Percentiles rank a stretch among this genome's conserved stretches.
These are phyloP conservation scores for Cordyceps militaris DNA, from an alignment of 2,329 filamentous ascomycete genomes.

Conservation along the genomic window DNA sequence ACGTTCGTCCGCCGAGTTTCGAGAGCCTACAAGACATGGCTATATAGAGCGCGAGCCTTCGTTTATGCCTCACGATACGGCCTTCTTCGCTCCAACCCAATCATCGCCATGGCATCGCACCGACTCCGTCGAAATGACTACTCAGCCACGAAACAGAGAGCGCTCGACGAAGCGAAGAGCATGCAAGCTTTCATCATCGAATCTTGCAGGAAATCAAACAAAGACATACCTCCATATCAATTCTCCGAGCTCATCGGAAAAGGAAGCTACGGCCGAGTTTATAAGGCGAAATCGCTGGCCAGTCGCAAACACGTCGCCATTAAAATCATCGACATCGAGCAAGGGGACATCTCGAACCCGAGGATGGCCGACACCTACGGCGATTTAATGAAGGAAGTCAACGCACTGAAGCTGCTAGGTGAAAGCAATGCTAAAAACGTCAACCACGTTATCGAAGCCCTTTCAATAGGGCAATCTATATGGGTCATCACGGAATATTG, in stretches of 20 bases:
- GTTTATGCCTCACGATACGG: too few relatives aligned
- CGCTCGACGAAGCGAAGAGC: slow-evolving; percentile 61
- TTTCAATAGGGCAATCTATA: slow-evolving; percentile 70
- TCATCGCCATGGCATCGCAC: slow-evolving; percentile 33
- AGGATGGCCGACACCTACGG: slow-evolving; percentile 60
- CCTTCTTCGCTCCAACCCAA: too few relatives aligned
- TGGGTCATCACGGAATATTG: slow-evolving; percentile 89
- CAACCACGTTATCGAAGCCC: slow-evolving; percentile 72
- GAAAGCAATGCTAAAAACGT: slow-evolving; percentile 71
- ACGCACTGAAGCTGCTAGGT: slow-evolving; percentile 63
- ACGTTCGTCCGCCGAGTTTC: too few relatives aligned
- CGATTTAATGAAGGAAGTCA: slow-evolving; percentile 63
- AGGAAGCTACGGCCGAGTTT: slow-evolving; percentile 66
- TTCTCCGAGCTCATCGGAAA: slow-evolving; percentile 69
- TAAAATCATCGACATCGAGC: slow-evolving; percentile 81
- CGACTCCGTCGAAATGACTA: slow-evolving; percentile 35
- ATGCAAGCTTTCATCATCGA: slow-evolving; percentile 61
- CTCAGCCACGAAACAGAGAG: slow-evolving; percentile 48
- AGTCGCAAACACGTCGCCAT: slow-evolving; percentile 57
- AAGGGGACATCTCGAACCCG: slow-evolving; percentile 60
- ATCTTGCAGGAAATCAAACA: slow-evolving; percentile 51
- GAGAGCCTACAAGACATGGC: too few relatives aligned
- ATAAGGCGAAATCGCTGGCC: slow-evolving; percentile 51
- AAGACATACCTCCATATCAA: slow-evolving; percentile 57
- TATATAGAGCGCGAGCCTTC: too few relatives aligned